Conservation (phyloP, 345 rosid genomes). For the Melastoma malabathricum region DNA sequence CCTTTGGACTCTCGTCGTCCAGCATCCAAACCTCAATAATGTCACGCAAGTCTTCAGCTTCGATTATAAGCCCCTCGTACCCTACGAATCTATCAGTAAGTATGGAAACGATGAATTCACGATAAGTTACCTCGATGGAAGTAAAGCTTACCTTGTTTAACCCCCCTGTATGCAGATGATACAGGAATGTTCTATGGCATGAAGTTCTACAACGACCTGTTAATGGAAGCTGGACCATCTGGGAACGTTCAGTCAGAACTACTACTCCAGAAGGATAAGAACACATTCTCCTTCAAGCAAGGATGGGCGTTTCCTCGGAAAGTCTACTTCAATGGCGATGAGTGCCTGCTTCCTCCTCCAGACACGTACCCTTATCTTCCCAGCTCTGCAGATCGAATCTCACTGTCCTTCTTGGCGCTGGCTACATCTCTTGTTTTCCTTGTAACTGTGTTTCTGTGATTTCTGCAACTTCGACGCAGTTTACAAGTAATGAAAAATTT, state of each 20-base stretch:
- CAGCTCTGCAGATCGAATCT: slow-evolving; percentile 8
- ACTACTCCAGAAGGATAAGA: slow-evolving; percentile 17
- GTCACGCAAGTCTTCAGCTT: slow-evolving; percentile 55
- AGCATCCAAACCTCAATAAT: slow-evolving; percentile 51
- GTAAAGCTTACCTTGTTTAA: no score
- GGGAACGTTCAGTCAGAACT: slow-evolving; percentile 31
- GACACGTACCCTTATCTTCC: slow-evolving; percentile 20
- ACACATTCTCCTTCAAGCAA: slow-evolving; percentile 16
- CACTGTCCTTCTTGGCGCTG: background rate
- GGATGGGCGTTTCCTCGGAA: slow-evolving; percentile 31
- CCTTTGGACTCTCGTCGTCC: slow-evolving; percentile 48
- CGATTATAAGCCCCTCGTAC: slow-evolving; percentile 41
- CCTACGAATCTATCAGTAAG: slow-evolving; percentile 41
- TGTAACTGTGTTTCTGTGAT: background rate
- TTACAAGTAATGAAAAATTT: no score
- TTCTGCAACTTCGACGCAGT: background rate
- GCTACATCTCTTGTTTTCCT: slow-evolving; percentile 1
- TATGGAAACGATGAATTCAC: slow-evolving; percentile 15
- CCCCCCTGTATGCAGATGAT: slow-evolving; percentile 17
- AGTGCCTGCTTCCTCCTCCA: slow-evolving; percentile 22
- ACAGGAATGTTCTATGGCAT: slow-evolving; percentile 27
- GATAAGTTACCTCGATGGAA: no score
- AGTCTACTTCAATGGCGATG: slow-evolving; percentile 27
- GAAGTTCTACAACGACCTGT: slow-evolving; percentile 18
- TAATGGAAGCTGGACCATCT: slow-evolving; percentile 19